Percentiles rank a stretch among this genome's conserved stretches.
Conservation (phyloP, 1,139 yeast species). For the Scheffersomyces stambukii region DNA sequence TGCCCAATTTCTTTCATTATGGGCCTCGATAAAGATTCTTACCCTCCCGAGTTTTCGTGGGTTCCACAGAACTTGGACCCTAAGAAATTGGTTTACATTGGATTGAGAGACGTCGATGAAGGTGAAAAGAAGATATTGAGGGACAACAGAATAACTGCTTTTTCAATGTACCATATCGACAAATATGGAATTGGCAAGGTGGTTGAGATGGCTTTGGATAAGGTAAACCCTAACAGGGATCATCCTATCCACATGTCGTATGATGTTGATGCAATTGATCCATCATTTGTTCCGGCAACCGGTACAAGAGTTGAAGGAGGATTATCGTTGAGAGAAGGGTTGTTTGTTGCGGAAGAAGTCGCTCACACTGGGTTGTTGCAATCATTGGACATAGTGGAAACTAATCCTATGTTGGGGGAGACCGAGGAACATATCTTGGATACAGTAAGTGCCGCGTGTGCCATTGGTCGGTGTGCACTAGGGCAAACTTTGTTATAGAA, state of each 20-base stretch:
- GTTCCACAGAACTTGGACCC: slow-evolving; percentile 68
- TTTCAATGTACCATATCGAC: slow-evolving; percentile 94
- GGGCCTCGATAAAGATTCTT: slow-evolving; percentile 63
- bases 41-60: slow-evolving; percentile 76
- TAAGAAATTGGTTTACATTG: slow-evolving; percentile 82
- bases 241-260: slow-evolving; percentile 85
- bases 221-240: slow-evolving; percentile 69
- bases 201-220: slow-evolving; percentile 84
- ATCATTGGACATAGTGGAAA: slow-evolving; percentile 89
- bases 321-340: slow-evolving; percentile 87
- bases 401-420: slow-evolving; percentile 86
- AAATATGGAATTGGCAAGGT: slow-evolving; percentile 90
- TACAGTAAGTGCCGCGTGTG: slow-evolving; percentile 87
- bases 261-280: slow-evolving; percentile 97
- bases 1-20: slow-evolving; percentile 90
- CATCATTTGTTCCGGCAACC: slow-evolving; percentile 90
- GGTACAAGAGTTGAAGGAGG: slow-evolving; percentile 99
- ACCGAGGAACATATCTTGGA: slow-evolving; percentile 72
- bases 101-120: slow-evolving; percentile 87
- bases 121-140: slow-evolving; percentile 76
- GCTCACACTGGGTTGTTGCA: slow-evolving; percentile 85
- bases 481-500: slow-evolving; percentile 78
- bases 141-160: slow-evolving; percentile 76
- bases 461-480: slow-evolving; percentile 88
- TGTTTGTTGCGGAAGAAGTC: slow-evolving; percentile 85